A percentile compares a stretch with the other conserved stretches of the same genome.
Evolutionary conservation across 345 rosid species (phyloP).

Genomic region (Euclidium syriacum): DNA sequence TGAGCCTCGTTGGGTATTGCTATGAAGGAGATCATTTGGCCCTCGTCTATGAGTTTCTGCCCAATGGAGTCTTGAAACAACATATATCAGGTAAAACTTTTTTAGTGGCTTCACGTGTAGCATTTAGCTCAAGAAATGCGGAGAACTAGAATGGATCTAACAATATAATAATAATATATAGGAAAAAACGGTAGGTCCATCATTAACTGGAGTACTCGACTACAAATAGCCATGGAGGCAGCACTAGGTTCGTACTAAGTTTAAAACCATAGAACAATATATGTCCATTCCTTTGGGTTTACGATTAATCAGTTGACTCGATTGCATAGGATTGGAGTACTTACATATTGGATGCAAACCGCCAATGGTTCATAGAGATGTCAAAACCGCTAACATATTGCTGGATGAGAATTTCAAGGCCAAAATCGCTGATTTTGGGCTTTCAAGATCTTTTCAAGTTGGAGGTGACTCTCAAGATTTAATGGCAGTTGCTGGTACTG

Average conservation of each 20-base stretch:
- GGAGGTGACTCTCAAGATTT: background rate
- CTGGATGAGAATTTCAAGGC: constrained; percentile 39
- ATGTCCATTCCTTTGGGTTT: background rate
- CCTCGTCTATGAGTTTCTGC: constrained; percentile 42
- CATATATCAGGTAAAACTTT: constrained; percentile 28
- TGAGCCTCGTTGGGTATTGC: constrained; percentile 38
- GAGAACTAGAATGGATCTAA: background rate
- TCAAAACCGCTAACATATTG: constrained; percentile 43
- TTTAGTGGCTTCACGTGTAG: background rate
- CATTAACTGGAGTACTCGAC: constrained; percentile 34
- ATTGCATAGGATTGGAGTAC: background rate
- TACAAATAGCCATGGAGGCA: constrained; percentile 39
- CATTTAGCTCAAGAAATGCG: background rate
- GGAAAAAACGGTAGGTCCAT: constrained; percentile 1
- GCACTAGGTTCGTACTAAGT: constrained; percentile 34
- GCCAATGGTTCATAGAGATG: constrained; percentile 41
- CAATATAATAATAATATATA: background rate
- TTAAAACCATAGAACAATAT: background rate
- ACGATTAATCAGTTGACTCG: background rate
- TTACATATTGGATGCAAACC: constrained; percentile 32
- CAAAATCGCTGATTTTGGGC: constrained; percentile 48
- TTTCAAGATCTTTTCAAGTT: constrained; percentile 25
- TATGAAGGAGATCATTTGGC: constrained; percentile 34
- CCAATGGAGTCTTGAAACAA: constrained; percentile 31
- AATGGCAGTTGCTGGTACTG: background rate